Evolutionary conservation across 2,329 filamentous ascomycete species (phyloP).

Genomic region (Botrytis porri): DNA sequence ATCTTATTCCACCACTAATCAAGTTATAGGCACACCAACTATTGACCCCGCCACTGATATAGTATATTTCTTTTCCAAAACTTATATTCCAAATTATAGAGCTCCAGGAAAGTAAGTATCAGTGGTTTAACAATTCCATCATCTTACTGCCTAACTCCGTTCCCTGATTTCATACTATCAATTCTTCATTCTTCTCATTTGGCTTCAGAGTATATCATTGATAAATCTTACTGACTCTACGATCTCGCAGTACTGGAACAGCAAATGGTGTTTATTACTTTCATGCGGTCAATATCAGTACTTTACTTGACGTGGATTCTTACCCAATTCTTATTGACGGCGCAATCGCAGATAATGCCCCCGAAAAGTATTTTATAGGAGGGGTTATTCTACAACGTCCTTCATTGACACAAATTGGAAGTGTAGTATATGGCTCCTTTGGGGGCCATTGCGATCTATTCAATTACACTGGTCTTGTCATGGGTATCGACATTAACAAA

Average conservation of each 20-base stretch:
- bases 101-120: constrained; percentile 7
- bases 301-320: constrained; percentile 20
- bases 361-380: constrained; percentile 23
- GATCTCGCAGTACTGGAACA: constrained; percentile 4
- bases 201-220: neutral
- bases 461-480: constrained; percentile 40
- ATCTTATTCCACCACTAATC: neutral
- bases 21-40: constrained; percentile 20
- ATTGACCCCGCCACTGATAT: constrained; percentile 28
- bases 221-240: neutral
- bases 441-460: constrained; percentile 26
- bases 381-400: constrained; percentile 25
- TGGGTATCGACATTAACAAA: constrained; percentile 45
- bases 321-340: constrained; percentile 25
- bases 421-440: constrained; percentile 22
- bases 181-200: neutral
- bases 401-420: constrained; percentile 18
- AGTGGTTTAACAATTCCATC: neutral
- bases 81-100: constrained; percentile 22
- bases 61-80: constrained; percentile 29
- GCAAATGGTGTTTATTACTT: constrained; percentile 26
- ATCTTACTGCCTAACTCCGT: neutral
- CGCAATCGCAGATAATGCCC: constrained; percentile 22
- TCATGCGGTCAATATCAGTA: constrained; percentile 25
- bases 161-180: neutral